A percentile compares a stretch with the other conserved stretches of the same genome.
phyloP scores from a whole-genome alignment of 257 asterid species.

The Misopates orontium region DNA sequence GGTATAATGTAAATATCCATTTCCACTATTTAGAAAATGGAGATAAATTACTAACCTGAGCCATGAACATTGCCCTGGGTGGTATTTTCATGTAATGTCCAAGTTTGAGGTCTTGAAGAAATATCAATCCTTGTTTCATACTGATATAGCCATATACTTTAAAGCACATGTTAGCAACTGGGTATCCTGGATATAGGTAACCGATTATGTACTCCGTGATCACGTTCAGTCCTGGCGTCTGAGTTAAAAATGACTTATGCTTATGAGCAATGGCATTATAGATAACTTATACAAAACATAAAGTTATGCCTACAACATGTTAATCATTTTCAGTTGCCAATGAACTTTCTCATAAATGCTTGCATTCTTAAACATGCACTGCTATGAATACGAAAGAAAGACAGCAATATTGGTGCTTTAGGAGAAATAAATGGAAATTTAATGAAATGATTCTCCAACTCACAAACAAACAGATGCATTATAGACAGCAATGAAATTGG shows the following conservation, averaged over 20 bases:
- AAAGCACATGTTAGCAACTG: constrained; percentile 98
- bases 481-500: constrained; percentile 6
- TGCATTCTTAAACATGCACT: too few species aligned
- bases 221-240: constrained; percentile 90
- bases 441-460: not conserved
- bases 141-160: constrained; percentile 92
- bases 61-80: constrained; percentile 95
- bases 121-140: constrained; percentile 82
- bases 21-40: not conserved
- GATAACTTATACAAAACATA: not conserved
- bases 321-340: not conserved
- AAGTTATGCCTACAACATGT: not conserved
- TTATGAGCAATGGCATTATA: not conserved
- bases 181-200: constrained; percentile 95
- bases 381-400: too few species aligned
- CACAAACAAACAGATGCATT: not conserved
- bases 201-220: constrained; percentile 94
- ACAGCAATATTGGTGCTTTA: not conserved
- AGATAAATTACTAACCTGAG: constrained; percentile 57
- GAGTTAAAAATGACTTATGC: constrained; percentile 16
- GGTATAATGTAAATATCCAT: too few species aligned
- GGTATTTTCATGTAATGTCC: constrained; percentile 98
- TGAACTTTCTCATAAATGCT: not conserved
- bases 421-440: not conserved
- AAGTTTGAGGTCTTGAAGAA: constrained; percentile 90